Percentiles rank a stretch among this genome's conserved stretches.
phyloP scores from a whole-genome alignment of 2,329 filamentous ascomycete species.

The Aspergillus fumigatiaffinis region DNA sequence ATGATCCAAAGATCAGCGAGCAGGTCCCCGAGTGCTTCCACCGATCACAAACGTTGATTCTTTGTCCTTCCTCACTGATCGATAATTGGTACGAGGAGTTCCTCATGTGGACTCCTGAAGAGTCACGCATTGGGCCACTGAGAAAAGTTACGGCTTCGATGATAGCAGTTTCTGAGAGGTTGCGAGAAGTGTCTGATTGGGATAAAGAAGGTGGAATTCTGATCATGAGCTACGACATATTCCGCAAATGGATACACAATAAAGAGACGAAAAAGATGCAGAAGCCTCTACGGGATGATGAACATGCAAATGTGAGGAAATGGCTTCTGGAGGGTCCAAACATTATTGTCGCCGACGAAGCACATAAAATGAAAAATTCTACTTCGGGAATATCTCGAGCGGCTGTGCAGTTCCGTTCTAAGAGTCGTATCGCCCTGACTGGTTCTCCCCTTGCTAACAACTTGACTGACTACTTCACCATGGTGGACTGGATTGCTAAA shows the following conservation, averaged over 20 bases:
- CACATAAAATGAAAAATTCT: constrained; percentile 71
- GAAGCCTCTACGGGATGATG: constrained; percentile 29
- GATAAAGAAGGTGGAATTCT: constrained; percentile 63
- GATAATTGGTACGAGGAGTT: constrained; percentile 84
- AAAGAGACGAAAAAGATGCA: constrained; percentile 23
- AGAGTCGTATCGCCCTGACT: constrained; percentile 74
- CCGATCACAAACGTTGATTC: constrained; percentile 61
- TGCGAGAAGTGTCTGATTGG: constrained; percentile 56
- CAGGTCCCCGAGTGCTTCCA: constrained; percentile 68
- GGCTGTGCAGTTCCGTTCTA: constrained; percentile 60
- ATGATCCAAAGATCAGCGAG: constrained; percentile 51
- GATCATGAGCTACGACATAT: constrained; percentile 70
- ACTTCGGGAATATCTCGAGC: constrained; percentile 50
- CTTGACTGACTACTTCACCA: constrained; percentile 76
- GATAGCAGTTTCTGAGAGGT: constrained; percentile 34
- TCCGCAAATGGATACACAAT: constrained; percentile 47
- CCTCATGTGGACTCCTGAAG: constrained; percentile 60
- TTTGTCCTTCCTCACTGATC: constrained; percentile 71
- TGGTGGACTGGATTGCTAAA: constrained; percentile 83
- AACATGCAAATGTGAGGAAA: constrained; percentile 39
- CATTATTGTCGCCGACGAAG: constrained; percentile 81
- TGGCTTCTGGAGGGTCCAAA: constrained; percentile 60
- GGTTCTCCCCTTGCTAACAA: constrained; percentile 84
- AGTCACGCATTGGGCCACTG: constrained; percentile 52
- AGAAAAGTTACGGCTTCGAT: constrained; percentile 51